Conservation (phyloP, 2,329 filamentous ascomycete species). For the Penicillium sp. region DNA sequence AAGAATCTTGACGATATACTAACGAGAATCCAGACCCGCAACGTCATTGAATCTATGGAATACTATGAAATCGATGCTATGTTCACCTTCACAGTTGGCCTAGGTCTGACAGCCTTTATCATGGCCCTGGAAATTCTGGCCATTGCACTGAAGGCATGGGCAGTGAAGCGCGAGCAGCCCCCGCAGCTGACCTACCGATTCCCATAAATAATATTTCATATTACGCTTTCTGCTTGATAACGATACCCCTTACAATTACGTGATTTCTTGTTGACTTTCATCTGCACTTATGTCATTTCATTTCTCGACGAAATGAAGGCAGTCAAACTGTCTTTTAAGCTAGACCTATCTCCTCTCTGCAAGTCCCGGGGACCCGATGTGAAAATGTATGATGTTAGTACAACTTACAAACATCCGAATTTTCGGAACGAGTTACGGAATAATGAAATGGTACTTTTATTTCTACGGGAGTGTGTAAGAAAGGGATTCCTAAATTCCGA, state of each 20-base stretch:
- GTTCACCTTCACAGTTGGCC: slow-evolving; percentile 88
- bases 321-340: background rate
- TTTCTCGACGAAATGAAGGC: too few species aligned
- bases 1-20: slow-evolving; percentile 27
- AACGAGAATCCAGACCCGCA: slow-evolving; percentile 62
- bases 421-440: slow-evolving; percentile 7
- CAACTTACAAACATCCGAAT: background rate
- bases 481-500: too few species aligned
- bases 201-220: slow-evolving; percentile 19
- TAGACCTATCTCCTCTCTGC: background rate
- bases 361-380: background rate
- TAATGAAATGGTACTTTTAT: slow-evolving; percentile 8
- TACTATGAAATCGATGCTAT: slow-evolving; percentile 80
- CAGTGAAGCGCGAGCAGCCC: slow-evolving; percentile 53
- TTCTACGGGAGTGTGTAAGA: background rate
- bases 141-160: slow-evolving; percentile 88
- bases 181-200: slow-evolving; percentile 38
- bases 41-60: slow-evolving; percentile 78
- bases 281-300: too few species aligned
- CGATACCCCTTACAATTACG: slow-evolving; percentile 19
- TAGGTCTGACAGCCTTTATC: slow-evolving; percentile 79
- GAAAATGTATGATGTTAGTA: background rate
- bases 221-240: slow-evolving; percentile 17
- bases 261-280: slow-evolving; percentile 5
- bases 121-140: slow-evolving; percentile 83